A percentile compares a stretch with the other conserved stretches of the same genome.
phyloP scores from a whole-genome alignment of 2,329 filamentous ascomycete species.

The Sarocladiaceae sp. region DNA sequence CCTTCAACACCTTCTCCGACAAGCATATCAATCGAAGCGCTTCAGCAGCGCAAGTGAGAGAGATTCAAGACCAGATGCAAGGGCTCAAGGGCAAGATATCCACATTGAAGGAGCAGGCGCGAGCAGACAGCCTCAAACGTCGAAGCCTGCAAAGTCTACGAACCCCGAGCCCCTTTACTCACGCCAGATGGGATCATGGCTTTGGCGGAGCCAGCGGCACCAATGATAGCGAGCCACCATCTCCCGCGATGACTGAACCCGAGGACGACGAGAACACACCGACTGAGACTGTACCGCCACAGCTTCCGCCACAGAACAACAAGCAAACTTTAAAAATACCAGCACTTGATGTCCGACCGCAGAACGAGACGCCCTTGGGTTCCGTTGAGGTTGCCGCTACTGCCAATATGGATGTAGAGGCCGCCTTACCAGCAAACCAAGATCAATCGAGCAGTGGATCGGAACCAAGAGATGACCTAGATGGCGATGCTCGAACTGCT shows the following conservation, averaged over 20 bases:
- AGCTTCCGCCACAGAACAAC: background rate
- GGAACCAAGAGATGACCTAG: background rate
- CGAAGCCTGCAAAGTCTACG: slow-evolving; percentile 70
- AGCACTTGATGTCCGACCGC: background rate
- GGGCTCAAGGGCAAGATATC: slow-evolving; percentile 82
- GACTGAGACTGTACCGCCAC: background rate
- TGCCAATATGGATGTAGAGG: background rate
- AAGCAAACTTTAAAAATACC: background rate
- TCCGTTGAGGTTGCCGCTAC: background rate
- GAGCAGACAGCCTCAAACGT: slow-evolving; percentile 71
- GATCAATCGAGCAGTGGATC: background rate
- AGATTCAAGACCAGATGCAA: slow-evolving; percentile 76
- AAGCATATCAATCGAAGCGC: slow-evolving; percentile 55
- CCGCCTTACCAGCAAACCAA: slow-evolving; percentile 17
- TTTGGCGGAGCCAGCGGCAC: background rate
- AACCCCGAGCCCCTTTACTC: slow-evolving; percentile 72
- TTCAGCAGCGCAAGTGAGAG: slow-evolving; percentile 66
- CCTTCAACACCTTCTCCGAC: slow-evolving; percentile 34
- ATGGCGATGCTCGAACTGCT: slow-evolving; percentile 13
- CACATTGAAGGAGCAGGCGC: slow-evolving; percentile 67
- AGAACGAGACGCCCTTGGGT: background rate
- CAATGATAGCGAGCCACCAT: slow-evolving; percentile 1
- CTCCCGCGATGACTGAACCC: background rate
- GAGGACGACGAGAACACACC: slow-evolving; percentile 2
- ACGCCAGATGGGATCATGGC: slow-evolving; percentile 41